Conservation (phyloP, 2,329 filamentous ascomycete genomes). For the Xylariales sp. region DNA sequence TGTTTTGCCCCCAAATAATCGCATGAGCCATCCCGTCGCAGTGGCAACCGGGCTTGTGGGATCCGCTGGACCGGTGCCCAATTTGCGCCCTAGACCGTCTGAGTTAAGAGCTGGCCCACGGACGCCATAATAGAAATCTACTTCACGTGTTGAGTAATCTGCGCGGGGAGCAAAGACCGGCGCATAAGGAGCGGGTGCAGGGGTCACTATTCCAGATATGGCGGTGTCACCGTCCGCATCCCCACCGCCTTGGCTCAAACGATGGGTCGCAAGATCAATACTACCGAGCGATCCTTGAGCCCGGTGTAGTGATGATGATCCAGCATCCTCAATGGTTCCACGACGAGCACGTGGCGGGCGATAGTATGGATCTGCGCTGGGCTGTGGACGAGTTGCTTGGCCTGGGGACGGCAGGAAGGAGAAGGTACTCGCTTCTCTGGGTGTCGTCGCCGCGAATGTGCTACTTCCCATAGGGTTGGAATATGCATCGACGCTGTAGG, state of each 20-base stretch:
- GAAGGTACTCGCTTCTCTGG: conserved; percentile 75
- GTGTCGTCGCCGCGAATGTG: conserved; percentile 78
- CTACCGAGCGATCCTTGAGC: conserved; percentile 53
- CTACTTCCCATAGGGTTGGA: conserved; percentile 66
- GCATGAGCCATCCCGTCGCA: conserved; percentile 89
- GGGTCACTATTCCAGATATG: conserved; percentile 58
- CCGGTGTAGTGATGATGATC: conserved; percentile 51
- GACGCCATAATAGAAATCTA: conserved; percentile 96
- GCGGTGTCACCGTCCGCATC: conserved; percentile 55
- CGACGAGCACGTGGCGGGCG: conserved; percentile 81
- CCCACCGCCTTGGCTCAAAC: conserved; percentile 53
- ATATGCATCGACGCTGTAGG: conserved; percentile 59
- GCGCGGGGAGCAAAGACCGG: conserved; percentile 67
- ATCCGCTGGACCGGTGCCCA: conserved; percentile 94
- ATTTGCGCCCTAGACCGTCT: conserved; percentile 81
- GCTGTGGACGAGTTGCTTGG: conserved; percentile 56
- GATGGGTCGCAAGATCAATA: conserved; percentile 54
- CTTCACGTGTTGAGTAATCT: conserved; percentile 93
- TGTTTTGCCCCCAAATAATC: conserved; percentile 81
- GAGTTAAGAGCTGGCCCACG: conserved; percentile 88
- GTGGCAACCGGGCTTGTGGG: conserved; percentile 91
- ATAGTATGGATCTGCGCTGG: conserved; percentile 83
- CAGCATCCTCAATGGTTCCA: conserved; percentile 66
- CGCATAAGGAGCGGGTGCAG: conserved; percentile 55
- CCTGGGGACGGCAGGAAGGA: conserved; percentile 75